Percentiles rank a stretch among this genome's conserved stretches.
Conservation (phyloP, 208 protist species). For the Trypanosoma brucei region DNA sequence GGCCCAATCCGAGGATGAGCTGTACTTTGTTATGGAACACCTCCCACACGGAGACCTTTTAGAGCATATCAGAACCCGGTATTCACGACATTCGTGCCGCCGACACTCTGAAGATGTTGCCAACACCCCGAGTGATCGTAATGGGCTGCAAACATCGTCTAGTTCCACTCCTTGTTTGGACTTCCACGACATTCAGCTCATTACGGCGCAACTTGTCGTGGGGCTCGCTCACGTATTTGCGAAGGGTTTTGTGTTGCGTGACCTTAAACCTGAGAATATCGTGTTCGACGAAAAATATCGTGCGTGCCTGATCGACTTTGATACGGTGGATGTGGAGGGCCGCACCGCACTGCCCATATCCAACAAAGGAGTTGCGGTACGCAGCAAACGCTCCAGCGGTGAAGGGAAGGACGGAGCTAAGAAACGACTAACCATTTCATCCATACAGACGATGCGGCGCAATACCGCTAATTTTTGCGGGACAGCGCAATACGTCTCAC, state of each 20-base stretch:
- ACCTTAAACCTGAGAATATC: constrained; percentile 90
- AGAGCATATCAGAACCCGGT: constrained; percentile 67
- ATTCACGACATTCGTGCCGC: not conserved
- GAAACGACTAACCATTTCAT: constrained; percentile 67
- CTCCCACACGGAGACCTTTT: constrained; percentile 92
- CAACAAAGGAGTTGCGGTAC: constrained; percentile 47
- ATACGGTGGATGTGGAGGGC: constrained; percentile 68
- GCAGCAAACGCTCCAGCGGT: constrained; percentile 1
- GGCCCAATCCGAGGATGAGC: constrained; percentile 83
- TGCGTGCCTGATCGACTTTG: constrained; percentile 85
- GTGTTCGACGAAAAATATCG: constrained; percentile 78
- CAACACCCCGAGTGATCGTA: not conserved
- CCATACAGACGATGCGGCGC: constrained; percentile 78
- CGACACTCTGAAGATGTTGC: not conserved
- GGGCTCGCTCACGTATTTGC: constrained; percentile 44
- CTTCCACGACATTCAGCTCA: constrained; percentile 78
- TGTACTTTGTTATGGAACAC: constrained; percentile 92
- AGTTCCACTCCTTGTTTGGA: constrained; percentile 54
- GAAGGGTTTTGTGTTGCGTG: constrained; percentile 74
- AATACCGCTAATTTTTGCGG: constrained; percentile 85
- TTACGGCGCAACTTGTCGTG: constrained; percentile 77
- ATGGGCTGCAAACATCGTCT: constrained; percentile 24
- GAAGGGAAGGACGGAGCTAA: constrained; percentile 10
- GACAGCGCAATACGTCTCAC: constrained; percentile 93
- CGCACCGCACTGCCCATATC: constrained; percentile 22